Evolutionary conservation across 2,329 filamentous ascomycete genomes (phyloP).

Genomic region (Hymenoscyphus fructigenus): DNA sequence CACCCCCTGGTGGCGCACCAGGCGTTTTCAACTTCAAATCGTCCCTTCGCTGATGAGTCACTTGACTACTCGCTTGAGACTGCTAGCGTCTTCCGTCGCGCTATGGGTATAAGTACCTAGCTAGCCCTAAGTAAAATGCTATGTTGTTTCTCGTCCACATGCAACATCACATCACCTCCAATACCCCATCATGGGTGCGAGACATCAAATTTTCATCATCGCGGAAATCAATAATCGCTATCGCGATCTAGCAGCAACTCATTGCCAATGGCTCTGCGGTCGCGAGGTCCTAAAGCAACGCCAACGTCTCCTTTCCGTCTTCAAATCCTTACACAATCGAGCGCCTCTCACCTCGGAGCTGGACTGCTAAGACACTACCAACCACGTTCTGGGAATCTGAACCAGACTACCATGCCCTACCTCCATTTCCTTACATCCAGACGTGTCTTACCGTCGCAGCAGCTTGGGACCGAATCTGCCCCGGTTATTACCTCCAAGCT

Average conservation of each 20-base stretch:
- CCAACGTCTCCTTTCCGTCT: background rate
- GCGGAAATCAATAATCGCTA: background rate
- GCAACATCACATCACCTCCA: no score
- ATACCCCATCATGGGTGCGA: background rate
- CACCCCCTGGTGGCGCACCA: no score
- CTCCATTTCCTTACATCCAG: background rate
- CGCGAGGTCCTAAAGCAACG: background rate
- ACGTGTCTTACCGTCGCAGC: background rate
- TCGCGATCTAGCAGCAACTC: background rate
- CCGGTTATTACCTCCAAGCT: background rate
- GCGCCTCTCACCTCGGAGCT: background rate
- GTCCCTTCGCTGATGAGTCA: no score
- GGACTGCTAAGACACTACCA: background rate
- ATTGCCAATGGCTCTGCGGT: background rate
- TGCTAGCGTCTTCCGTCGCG: no score
- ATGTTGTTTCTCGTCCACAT: no score
- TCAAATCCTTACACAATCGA: background rate
- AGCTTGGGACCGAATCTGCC: background rate
- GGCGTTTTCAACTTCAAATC: no score
- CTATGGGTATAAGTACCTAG: no score
- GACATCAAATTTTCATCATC: background rate
- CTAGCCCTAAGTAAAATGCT: background rate
- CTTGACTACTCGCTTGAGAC: no score
- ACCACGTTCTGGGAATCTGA: background rate
- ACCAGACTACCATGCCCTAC: background rate